A percentile compares a stretch with the other conserved stretches of the same genome.
These are phyloP conservation scores for Colletotrichum sp. DNA, from an alignment of 2,329 filamentous ascomycete species.

Conservation along the genomic window DNA sequence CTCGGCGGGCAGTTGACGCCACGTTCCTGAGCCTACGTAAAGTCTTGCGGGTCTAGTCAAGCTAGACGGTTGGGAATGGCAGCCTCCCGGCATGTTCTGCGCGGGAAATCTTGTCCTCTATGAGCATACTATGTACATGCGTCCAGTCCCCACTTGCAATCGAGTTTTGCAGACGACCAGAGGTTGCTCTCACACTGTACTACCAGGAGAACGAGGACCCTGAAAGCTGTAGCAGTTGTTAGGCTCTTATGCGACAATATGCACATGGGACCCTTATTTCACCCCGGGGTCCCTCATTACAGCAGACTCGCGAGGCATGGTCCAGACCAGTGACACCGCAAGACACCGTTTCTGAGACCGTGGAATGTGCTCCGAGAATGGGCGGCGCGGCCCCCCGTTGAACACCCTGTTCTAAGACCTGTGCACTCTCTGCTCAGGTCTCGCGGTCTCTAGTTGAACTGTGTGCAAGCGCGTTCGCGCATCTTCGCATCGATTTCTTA, in stretches of 20 bases:
- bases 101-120: background rate
- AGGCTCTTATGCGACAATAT: background rate
- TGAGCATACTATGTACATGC: background rate
- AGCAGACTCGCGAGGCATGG: background rate
- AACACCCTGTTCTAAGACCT: background rate
- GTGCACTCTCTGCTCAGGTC: background rate
- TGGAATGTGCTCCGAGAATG: background rate
- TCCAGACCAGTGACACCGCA: background rate
- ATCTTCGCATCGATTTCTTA: background rate
- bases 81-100: background rate
- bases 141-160: background rate
- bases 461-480: background rate
- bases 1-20: background rate
- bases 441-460: background rate
- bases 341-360: background rate
- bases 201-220: background rate
- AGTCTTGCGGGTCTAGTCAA: background rate
- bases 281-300: background rate
- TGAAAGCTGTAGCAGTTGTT: background rate
- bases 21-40: slow-evolving; percentile 18
- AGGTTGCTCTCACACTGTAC: background rate
- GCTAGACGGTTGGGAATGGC: background rate
- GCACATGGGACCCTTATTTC: background rate
- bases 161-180: background rate
- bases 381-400: background rate